Evolutionary conservation across 2,329 filamentous ascomycete genomes (phyloP).

Genomic region (Emmonsiellopsis sp.): DNA sequence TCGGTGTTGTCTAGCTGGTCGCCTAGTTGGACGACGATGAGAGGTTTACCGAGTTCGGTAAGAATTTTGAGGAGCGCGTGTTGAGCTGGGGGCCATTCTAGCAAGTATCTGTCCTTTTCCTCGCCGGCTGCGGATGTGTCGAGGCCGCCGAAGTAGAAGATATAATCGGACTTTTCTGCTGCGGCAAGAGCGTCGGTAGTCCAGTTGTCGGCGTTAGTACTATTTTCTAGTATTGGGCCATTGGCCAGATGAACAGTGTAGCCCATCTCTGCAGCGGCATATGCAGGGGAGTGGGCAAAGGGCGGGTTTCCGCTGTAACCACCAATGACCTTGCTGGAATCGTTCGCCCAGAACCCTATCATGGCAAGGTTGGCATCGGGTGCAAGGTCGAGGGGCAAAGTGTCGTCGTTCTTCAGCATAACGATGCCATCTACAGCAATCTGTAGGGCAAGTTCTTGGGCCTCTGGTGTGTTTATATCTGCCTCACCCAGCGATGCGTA

Average conservation of each 20-base stretch:
- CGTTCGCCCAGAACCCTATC: constrained; percentile 47
- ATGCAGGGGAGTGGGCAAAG: constrained; percentile 43
- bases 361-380: constrained; percentile 34
- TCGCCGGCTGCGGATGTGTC: constrained; percentile 23
- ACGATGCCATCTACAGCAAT: constrained; percentile 36
- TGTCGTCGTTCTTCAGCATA: constrained; percentile 41
- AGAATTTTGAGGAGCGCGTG: constrained; percentile 22
- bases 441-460: constrained; percentile 43
- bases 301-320: constrained; percentile 46
- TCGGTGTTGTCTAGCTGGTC: constrained; percentile 24
- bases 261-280: constrained; percentile 35
- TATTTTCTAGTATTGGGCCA: constrained; percentile 27
- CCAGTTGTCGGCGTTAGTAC: constrained; percentile 11
- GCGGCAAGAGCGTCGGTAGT: constrained; percentile 16
- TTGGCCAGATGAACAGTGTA: background rate
- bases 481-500: constrained; percentile 42
- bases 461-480: constrained; percentile 44
- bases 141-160: constrained; percentile 20
- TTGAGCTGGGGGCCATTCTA: constrained; percentile 22
- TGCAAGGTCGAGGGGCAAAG: constrained; percentile 27
- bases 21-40: constrained; percentile 22
- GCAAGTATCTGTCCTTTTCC: constrained; percentile 19
- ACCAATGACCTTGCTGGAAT: constrained; percentile 44
- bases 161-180: constrained; percentile 27
- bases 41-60: constrained; percentile 18